Percentiles rank a stretch among this genome's conserved stretches.
Conservation (phyloP, 768 basidiomycete species). For the Paxillus rubicundulus region DNA sequence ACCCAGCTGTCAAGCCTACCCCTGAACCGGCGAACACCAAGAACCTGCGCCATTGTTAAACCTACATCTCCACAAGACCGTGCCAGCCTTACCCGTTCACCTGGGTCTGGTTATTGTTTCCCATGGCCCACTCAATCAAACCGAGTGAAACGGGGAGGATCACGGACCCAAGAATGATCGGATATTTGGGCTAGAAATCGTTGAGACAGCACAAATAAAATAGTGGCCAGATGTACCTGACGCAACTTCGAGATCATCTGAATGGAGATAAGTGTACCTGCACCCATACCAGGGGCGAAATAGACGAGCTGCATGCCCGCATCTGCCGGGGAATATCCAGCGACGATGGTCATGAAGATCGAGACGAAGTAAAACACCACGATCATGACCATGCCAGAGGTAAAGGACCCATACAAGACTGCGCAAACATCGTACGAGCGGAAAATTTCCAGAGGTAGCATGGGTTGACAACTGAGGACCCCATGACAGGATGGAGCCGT, state of each 20-base stretch:
- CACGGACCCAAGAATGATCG: conserved; percentile 33
- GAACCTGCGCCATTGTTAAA: conserved; percentile 23
- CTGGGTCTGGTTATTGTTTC: conserved; percentile 29
- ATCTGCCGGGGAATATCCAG: conserved; percentile 28
- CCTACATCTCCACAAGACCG: too few relatives aligned
- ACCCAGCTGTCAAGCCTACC: conserved; percentile 36
- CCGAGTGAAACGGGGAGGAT: conserved; percentile 36
- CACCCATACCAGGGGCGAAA: conserved; percentile 43
- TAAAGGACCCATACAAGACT: conserved; percentile 31
- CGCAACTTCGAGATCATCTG: conserved; percentile 24
- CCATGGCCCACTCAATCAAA: conserved; percentile 35
- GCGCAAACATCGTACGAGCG: conserved; percentile 32
- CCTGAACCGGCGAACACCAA: conserved; percentile 39
- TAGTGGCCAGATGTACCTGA: conserved; percentile 24
- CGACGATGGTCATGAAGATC: conserved; percentile 43
- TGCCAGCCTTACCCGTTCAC: conserved; percentile 30
- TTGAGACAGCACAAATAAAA: background rate
- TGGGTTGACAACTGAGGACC: conserved; percentile 30
- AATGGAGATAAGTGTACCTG: conserved; percentile 31
- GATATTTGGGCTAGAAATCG: conserved; percentile 30
- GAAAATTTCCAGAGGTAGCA: conserved; percentile 41
- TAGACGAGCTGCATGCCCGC: conserved; percentile 40
- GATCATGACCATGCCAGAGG: conserved; percentile 41
- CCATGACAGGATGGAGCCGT: background rate
- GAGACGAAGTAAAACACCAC: conserved; percentile 45